Base-by-base conservation (phyloP, 345 rosid genomes). In the Raphanus raphanistrum region DNA sequence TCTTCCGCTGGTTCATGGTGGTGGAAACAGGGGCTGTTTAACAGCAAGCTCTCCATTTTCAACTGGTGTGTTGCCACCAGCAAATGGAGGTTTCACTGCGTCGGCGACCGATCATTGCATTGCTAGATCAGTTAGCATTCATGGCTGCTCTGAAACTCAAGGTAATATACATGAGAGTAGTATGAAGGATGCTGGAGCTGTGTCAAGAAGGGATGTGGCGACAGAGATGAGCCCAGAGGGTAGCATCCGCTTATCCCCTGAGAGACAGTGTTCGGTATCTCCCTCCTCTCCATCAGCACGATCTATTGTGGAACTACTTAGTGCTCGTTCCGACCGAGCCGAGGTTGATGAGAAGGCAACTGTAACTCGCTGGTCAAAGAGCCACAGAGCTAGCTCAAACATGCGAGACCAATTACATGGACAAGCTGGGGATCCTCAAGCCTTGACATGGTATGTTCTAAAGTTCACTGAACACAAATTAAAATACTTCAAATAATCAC, bases 341-440 rank as follows among this genome's bases (percentile, higher is more conserved):
- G 90, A 88, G 82, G 94, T 94, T 64, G 97, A 92, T 86, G 97
- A 87, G 75, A 89, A 85, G 74, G 98, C 92, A 60, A 89, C 88
- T 5, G 82, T 92, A 71, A 92, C 97, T 17, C 84, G 97, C 68
- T 90, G 98, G 97, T 89, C 97, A 16, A 92, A 89, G 89, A 90
- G 85, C 79, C 86, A 87, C 55, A 86, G 74, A 74, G 89, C 88
- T 85, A 83, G 77, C 70, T 87, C 88, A 43, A 88, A 84, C 57
- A 85, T 74, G 78, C 80, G 72, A 76, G 92, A 92, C 74, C 88
- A 87, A 77, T 88, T 95, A 88, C 87, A 83, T 84, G 90, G 83
- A 86, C 84, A 84, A 82, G 82, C 81, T 15, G 76, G 50, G 48
- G 88, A 84, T 66, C 70, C 81, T 77, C 85, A 71, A 74, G 81